Conservation (phyloP, 805 yeast genomes). For the Kluyveromyces aestuarii region DNA sequence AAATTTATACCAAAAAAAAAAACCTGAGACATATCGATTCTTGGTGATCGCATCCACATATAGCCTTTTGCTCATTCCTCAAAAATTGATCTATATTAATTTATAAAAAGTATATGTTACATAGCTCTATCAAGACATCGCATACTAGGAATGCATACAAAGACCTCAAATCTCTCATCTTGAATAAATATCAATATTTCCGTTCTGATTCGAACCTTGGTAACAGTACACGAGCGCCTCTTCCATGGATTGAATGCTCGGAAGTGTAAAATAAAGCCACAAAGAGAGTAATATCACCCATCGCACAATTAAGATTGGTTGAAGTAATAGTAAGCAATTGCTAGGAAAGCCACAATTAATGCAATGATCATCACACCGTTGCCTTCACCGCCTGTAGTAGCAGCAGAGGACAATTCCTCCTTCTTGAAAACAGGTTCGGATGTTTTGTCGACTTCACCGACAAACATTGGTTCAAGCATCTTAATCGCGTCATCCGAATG, state of each 20-base stretch:
- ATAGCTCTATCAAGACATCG: neutral
- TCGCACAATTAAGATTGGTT: constrained; percentile 9
- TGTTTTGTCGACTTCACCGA: constrained; percentile 74
- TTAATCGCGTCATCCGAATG: constrained; percentile 95
- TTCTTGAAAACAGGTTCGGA: constrained; percentile 29
- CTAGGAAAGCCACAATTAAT: constrained; percentile 46
- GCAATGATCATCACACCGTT: constrained; percentile 74
- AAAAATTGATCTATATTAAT: neutral
- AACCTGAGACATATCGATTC: no score
- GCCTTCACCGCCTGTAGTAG: constrained; percentile 54
- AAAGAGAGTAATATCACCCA: neutral
- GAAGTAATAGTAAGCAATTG: constrained; percentile 21
- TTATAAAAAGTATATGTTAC: neutral
- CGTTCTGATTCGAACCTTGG: neutral
- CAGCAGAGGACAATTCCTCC: constrained; percentile 32
- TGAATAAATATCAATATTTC: neutral
- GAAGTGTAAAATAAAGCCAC: neutral
- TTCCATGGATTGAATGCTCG: neutral
- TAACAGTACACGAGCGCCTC: neutral
- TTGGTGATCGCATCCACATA: neutral
- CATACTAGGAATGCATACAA: neutral
- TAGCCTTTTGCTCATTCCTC: neutral
- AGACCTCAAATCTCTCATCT: neutral
- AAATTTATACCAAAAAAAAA: no score
- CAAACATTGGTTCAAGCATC: constrained; percentile 51